Evolutionary conservation across 2,329 filamentous ascomycete genomes (phyloP), one percentile per base, ranked within the genome.

Genomic region (Penicillium sp.): DNA sequence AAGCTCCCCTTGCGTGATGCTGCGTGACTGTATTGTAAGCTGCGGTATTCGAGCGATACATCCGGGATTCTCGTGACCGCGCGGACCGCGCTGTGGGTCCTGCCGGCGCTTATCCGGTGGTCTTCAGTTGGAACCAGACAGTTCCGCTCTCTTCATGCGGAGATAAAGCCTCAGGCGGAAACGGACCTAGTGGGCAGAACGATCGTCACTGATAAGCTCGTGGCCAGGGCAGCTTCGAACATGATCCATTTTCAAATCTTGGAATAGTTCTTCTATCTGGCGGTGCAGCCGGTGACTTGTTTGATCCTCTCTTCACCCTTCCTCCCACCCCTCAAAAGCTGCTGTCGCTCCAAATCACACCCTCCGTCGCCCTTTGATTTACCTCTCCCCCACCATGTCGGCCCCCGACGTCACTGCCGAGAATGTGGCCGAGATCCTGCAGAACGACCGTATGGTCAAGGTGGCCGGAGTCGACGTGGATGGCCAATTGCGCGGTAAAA

Each of bases 381-480:
- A 18, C 18, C 18, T 18, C 18, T 25, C 12, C 9, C 38, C 28
- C 43, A 36, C 27, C 11, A 45, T 45, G 43, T 45, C 53, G 25
- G 47, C 44, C 38, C 9, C 48, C 34, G 48, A 60, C 45, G 53
- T 68, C 39, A 90, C 85, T 25, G 67, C 77, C 55, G 80, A 84
- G 43, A 76, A 80, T 53, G 77, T 95, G 49, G 77, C 83, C 24
- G 67, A 78, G 47, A 70, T 91, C 44, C 83, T 93, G 52, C 73
- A 79, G 55, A 61, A 84, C 64, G 90, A 95, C 69, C 78, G 73
- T 43, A 84, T 85, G 62, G 86, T 95, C 71, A 96, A 95, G 70
- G 80, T 96, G 36, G 90, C 88, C 8, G 90, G 90, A 36, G 72
- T 93, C 52, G 90, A 96, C 66, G 85, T 90, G 49, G 90, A 96